Evolutionary conservation across 23 red algal species (phyloP).

Genomic region (Chondrus crispus): DNA sequence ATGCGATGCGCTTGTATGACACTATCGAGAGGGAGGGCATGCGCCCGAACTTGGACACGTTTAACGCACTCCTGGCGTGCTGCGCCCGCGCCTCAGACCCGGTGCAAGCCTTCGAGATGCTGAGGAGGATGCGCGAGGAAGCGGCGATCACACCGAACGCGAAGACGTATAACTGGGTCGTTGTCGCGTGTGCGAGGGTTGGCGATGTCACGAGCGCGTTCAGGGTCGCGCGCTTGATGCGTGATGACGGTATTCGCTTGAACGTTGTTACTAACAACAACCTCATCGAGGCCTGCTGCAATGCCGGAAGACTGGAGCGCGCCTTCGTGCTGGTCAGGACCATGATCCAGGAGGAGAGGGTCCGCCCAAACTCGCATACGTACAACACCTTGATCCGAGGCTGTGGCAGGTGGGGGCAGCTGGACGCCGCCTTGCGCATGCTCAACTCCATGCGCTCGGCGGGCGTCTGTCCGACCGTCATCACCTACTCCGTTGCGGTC

Average conservation of each 20-base stretch:
- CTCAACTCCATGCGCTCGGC: constrained; percentile 44
- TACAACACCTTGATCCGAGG: constrained; percentile 76
- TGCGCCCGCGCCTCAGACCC: constrained; percentile 62
- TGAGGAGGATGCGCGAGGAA: constrained; percentile 49
- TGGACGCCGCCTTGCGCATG: constrained; percentile 54
- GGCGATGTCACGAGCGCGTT: constrained; percentile 68
- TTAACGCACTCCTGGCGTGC: constrained; percentile 63
- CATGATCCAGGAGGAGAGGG: constrained; percentile 61
- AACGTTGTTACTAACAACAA: constrained; percentile 83
- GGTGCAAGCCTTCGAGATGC: constrained; percentile 52
- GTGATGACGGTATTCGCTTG: constrained; percentile 35
- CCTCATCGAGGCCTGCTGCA: constrained; percentile 65
- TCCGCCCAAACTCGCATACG: constrained; percentile 60
- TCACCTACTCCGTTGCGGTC: constrained; percentile 63
- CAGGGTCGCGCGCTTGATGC: constrained; percentile 55
- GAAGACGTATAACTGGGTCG: constrained; percentile 65
- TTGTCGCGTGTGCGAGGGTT: constrained; percentile 60
- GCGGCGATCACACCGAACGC: constrained; percentile 40
- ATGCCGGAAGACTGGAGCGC: constrained; percentile 53
- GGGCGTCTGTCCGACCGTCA: constrained; percentile 61
- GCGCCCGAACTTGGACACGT: constrained; percentile 75
- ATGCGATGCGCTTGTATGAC: constrained; percentile 53
- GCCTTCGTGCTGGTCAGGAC: constrained; percentile 77
- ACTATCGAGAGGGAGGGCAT: constrained; percentile 2
- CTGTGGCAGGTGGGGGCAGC: constrained; percentile 61